A percentile compares a stretch with the other conserved stretches of the same genome.
Conservation (phyloP, 2,329 filamentous ascomycete species). For the Penicillium hesseltinei region DNA sequence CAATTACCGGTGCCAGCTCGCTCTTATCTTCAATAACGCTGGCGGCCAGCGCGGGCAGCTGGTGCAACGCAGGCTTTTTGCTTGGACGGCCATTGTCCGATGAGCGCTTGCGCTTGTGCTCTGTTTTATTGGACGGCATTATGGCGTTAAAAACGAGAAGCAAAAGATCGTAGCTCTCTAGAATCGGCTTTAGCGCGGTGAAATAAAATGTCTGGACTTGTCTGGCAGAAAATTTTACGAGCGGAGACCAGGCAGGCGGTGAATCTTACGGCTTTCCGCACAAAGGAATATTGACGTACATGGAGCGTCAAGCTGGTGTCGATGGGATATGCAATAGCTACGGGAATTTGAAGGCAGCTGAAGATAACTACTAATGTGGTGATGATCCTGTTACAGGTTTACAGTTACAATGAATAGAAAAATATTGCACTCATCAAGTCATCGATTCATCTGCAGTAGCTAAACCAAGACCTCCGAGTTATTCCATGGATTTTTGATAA, state of each 20-base stretch:
- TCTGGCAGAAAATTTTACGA: slow-evolving; percentile 26
- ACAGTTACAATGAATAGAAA: background rate
- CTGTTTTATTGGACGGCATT: slow-evolving; percentile 37
- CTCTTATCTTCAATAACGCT: slow-evolving; percentile 49
- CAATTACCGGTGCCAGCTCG: slow-evolving; percentile 50
- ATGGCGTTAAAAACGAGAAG: slow-evolving; percentile 5
- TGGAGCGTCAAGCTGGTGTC: background rate
- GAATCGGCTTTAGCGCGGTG: slow-evolving; percentile 12
- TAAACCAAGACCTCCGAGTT: slow-evolving; percentile 25
- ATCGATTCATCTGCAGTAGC: slow-evolving; percentile 30
- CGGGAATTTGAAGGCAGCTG: background rate
- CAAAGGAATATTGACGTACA: slow-evolving; percentile 14
- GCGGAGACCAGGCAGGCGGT: slow-evolving; percentile 28
- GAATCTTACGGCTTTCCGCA: slow-evolving; percentile 13
- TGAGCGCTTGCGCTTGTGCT: slow-evolving; percentile 54
- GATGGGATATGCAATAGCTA: background rate
- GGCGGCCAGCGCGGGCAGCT: slow-evolving; percentile 43
- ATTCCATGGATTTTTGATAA: slow-evolving; percentile 33
- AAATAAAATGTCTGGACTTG: slow-evolving; percentile 24
- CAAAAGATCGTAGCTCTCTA: slow-evolving; percentile 7
- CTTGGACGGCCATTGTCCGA: slow-evolving; percentile 46
- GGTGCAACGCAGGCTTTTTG: slow-evolving; percentile 49
- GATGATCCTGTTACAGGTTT: background rate
- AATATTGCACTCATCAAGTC: slow-evolving; percentile 20
- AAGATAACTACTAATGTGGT: background rate